Evolutionary conservation across 805 yeast species (phyloP).

Genomic region (Starmerella riodocensis): DNA sequence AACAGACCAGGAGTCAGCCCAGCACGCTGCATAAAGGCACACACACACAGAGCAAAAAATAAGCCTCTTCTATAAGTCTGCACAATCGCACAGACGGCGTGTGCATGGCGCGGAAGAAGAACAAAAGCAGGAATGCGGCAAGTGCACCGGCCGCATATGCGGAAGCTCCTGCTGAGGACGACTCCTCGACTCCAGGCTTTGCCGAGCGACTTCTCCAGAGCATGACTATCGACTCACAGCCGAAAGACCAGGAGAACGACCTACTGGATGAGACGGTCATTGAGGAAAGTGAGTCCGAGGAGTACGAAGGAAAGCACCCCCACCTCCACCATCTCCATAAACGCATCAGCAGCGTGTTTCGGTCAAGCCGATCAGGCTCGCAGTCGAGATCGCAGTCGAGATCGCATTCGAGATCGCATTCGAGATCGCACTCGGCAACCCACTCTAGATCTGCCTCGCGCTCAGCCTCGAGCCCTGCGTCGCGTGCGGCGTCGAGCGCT

Average conservation of each 20-base stretch:
- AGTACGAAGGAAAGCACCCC: constrained; percentile 10
- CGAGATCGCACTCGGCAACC: neutral
- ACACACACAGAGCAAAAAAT: too few species aligned
- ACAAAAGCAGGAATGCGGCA: neutral
- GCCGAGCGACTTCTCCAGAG: neutral
- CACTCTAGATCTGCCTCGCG: neutral
- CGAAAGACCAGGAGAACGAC: neutral
- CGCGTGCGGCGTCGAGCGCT: neutral
- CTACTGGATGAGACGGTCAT: neutral
- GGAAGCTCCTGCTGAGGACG: neutral
- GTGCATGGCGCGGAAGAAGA: constrained; percentile 1
- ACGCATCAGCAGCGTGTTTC: constrained; percentile 6
- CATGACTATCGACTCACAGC: neutral
- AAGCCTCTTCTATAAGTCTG: too few species aligned
- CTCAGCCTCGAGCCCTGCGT: neutral
- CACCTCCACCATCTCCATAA: constrained; percentile 10
- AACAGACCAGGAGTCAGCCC: too few species aligned
- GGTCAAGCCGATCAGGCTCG: neutral
- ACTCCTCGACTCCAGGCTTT: neutral
- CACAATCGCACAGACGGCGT: too few species aligned
- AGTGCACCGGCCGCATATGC: neutral
- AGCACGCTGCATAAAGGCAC: too few species aligned
- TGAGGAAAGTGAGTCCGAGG: neutral
- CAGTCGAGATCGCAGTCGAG: neutral
- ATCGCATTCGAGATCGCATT: neutral